Evolutionary conservation across 495 filamentous ascomycete genomes (phyloP), one percentile per base, ranked within the genome.

Genomic region (Annulohypoxylon nitens): DNA sequence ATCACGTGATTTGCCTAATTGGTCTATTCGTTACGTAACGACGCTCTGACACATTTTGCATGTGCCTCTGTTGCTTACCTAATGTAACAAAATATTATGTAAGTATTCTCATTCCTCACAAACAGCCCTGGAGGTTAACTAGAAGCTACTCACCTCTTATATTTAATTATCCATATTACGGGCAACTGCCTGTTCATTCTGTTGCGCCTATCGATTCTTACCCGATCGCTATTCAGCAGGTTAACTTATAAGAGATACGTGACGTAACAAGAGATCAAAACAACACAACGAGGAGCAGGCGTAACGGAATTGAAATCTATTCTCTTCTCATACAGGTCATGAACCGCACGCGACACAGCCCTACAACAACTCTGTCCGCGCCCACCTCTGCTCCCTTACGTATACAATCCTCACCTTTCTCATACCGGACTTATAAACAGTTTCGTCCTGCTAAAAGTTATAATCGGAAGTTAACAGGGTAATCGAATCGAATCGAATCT

Each of bases 251-350:
- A 18, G 48, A 4, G 25, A 25, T 41, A 43, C 30, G 3, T 30
- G 9, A 11, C 3, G 36, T 11, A 12, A 9, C 11, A 9, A 39
- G 7, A 12, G 36, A n/a, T 3, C 30, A 7, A 25, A 37, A 11
- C 26, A 57, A 10, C 20, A 16, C 5, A 65, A 36, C 1, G 26
- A 43, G 37, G 30, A 10, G 14, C 4, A n/a, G 14, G 45, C 10
- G 18, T 68, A 23, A 55, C 34, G 33, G 59, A 58, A 67, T 55
- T 26, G 34, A 69, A 68, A 68, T 71, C 53, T 71, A 71, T 75
- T 75, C 63, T 71, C 53, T 75, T 65, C 47, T 69, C 68, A 61
- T 75, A 64, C 59, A 71, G 68, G 73, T 75, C 73, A 64, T 75
- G 37, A 71, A 69, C 37, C 26, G 51, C 58, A 57, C 34, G 67